Evolutionary conservation across 106 monocot species (phyloP), one percentile per base, ranked within the genome.

Genomic region (Gastrodia elata): DNA sequence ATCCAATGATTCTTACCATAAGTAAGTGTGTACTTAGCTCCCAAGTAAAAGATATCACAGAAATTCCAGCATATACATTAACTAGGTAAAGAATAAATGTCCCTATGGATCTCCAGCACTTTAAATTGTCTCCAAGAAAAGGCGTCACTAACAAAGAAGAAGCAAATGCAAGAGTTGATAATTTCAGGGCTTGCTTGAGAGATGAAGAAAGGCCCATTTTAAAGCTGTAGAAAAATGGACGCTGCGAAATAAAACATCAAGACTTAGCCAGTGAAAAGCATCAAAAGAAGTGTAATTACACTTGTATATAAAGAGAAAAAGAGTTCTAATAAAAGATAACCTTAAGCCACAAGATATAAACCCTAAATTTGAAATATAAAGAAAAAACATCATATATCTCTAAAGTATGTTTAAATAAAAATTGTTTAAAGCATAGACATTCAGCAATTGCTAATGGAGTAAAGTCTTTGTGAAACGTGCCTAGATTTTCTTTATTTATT

Each of bases 161-260:
- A 10, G 85, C 15, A 20, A 85, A 84, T 39, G 86, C 79, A 71
- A 79, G 75, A 77, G 78, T 67, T 68, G 86, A 91, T 64, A 98
- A 73, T 81, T 85, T 88, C 34, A 93, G 37, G 42, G 93, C 87
- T 78, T 81, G 79, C 25, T 68, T 80, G 40, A 83, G 36, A 70
- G 90, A 91, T 59, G 80, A 78, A 18, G 41, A 71, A 74, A 93
- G 72, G 27, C 88, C 91, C 73, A 85, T 91, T 81, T 98, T 93
- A 68, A 98, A 93, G 75, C 93, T 84, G 83, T 91, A 93, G 80
- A 93, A 93, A 39, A 91, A 78, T 27, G 93, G 98, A 42, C 98
- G 86, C 98, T 98, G 91, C 78, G 88, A 49, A 14, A 33, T 48
- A 38, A 73, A 78, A 78, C 16, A 73, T 37, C 11, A 39, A 4